Conservation (phyloP, 345 rosid species). For the Brassica cretica region DNA sequence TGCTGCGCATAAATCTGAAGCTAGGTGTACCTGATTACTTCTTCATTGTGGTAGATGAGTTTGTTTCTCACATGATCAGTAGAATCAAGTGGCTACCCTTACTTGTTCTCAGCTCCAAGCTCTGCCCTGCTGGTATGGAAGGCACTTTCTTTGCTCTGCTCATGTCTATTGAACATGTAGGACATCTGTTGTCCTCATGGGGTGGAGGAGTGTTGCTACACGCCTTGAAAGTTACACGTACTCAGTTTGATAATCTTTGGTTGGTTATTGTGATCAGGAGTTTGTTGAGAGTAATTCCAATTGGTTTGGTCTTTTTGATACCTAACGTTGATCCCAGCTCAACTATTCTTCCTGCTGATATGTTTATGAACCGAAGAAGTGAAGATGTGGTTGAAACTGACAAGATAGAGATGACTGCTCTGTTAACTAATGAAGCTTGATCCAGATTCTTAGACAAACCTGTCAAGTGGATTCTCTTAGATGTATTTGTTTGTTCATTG, state of each 20-base stretch:
- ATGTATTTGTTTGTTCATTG: constrained; percentile 3
- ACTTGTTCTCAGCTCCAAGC: constrained; percentile 76
- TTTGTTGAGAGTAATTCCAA: constrained; percentile 56
- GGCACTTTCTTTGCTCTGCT: constrained; percentile 80
- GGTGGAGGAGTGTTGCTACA: constrained; percentile 64
- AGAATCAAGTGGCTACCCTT: constrained; percentile 72
- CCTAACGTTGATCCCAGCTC: constrained; percentile 56
- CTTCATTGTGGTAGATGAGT: constrained; percentile 67
- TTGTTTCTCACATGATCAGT: constrained; percentile 51
- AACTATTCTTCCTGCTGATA: constrained; percentile 54
- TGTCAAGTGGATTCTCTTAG: background rate
- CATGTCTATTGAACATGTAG: constrained; percentile 72
- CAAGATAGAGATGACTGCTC: constrained; percentile 56
- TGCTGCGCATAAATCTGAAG: constrained; percentile 63
- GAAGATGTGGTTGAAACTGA: constrained; percentile 38
- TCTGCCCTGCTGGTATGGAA: constrained; percentile 72
- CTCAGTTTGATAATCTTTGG: constrained; percentile 67
- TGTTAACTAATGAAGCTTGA: constrained; percentile 36
- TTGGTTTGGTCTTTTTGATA: constrained; percentile 58
- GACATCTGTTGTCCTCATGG: constrained; percentile 59
- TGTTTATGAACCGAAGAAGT: constrained; percentile 45
- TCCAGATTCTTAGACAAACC: background rate
- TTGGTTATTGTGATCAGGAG: constrained; percentile 63
- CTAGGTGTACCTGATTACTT: constrained; percentile 64
- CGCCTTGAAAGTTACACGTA: constrained; percentile 54